Percentiles rank a stretch among this genome's conserved stretches.
phyloP scores from a whole-genome alignment of 805 yeast genomes.

The Wickerhamomyces subpelliculosus region DNA sequence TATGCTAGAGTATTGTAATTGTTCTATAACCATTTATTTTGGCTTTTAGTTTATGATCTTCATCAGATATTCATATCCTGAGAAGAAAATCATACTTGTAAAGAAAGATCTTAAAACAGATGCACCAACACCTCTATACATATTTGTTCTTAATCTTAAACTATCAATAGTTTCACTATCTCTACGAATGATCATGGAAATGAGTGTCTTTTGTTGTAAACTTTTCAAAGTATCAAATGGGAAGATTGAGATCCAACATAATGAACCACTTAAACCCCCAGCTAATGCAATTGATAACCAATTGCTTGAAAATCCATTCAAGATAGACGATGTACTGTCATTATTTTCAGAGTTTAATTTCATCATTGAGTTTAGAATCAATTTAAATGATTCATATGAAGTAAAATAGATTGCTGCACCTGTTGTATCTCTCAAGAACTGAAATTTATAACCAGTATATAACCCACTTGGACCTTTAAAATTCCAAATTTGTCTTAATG shows the following conservation, averaged over 20 bases:
- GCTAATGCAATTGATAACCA: background rate
- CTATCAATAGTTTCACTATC: background rate
- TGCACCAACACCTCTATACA: background rate
- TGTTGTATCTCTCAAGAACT: conserved; percentile 1
- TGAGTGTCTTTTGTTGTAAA: background rate
- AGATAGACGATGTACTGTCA: background rate
- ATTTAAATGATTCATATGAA: background rate
- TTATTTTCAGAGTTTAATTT: background rate
- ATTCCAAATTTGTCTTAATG: background rate
- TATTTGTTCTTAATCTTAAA: background rate
- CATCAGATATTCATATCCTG: conserved; percentile 1
- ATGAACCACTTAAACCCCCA: background rate
- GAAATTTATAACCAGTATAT: background rate
- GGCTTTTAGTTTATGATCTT: background rate
- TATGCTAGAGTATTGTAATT: too few species aligned
- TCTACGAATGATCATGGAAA: background rate
- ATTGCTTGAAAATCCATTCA: background rate
- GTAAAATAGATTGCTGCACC: conserved; percentile 1
- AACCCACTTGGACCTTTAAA: background rate
- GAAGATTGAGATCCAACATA: conserved; percentile 1
- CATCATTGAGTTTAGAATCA: background rate
- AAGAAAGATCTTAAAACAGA: background rate
- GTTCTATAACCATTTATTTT: too few species aligned
- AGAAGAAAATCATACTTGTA: background rate
- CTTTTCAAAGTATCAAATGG: conserved; percentile 1